Evolutionary conservation across 179 eudicot species (phyloP).

Genomic region (Amaranthus tricolor): DNA sequence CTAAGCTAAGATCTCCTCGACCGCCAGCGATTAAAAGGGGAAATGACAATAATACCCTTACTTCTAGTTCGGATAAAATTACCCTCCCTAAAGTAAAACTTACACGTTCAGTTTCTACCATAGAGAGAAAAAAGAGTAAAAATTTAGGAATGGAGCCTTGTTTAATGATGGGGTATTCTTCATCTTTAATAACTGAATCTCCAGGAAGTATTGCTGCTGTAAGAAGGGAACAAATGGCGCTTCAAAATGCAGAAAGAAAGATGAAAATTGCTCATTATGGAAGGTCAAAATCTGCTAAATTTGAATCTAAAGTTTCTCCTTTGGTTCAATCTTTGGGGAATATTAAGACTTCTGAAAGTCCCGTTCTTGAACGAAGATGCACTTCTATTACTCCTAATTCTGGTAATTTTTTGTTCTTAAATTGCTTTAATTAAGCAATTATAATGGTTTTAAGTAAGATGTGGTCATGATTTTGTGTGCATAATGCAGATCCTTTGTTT

Average conservation of each 20-base stretch:
- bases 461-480: neutral
- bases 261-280: constrained; percentile 42
- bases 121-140: constrained; percentile 29
- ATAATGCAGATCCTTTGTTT: constrained; percentile 31
- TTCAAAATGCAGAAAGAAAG: constrained; percentile 32
- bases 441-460: neutral
- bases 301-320: constrained; percentile 28
- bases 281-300: constrained; percentile 33
- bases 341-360: constrained; percentile 7
- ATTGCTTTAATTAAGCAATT: neutral
- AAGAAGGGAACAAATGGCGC: constrained; percentile 34
- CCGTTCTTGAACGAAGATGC: constrained; percentile 30
- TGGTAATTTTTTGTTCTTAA: constrained; percentile 20
- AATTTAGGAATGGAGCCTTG: neutral
- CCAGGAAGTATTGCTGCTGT: constrained; percentile 40
- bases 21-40: constrained; percentile 34
- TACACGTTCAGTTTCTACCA: constrained; percentile 21
- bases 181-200: constrained; percentile 23
- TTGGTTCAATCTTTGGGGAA: constrained; percentile 24
- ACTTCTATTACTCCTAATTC: constrained; percentile 36
- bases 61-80: constrained; percentile 29
- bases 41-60: constrained; percentile 24
- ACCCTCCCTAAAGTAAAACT: constrained; percentile 21
- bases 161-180: constrained; percentile 23
- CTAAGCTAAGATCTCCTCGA: constrained; percentile 32